Base-by-base conservation (phyloP, 1,139 yeast genomes). In the Diutina pseudorugosa region DNA sequence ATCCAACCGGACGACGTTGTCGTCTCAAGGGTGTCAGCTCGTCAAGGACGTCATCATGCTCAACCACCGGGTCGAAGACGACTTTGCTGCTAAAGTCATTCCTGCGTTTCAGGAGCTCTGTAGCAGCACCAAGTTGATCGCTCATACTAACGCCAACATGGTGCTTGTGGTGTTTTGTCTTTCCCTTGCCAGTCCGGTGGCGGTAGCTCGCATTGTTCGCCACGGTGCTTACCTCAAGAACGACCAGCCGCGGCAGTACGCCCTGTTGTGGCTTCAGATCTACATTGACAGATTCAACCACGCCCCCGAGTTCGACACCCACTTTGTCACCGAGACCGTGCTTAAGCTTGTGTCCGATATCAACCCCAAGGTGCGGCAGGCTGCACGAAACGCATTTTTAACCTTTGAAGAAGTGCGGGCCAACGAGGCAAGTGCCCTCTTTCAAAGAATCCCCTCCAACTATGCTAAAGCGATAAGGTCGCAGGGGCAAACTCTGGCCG, bases 1-100 rank as follows among this genome's bases (percentile, higher is more conserved):
- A 5, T 89, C 98, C 0, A 71, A 93, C 53, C 74, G 99, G 61
- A 93, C 99, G 0, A 86, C 96, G 0, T 71, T 93, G 21, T 82
- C 93, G 1, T 71, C 82, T 2, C 79, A 85, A 60, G 87, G 91
- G 0, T 85, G 95, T 61, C 88, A 83, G 55, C 65, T 90, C 30
- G 72, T 88, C n/a, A 88, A 87, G 61, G 98, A 91, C 58, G 62
- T 81, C 40, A 81, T 84, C 0, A 71, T 78, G 12, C 63, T 75
- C 6, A 61, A 84, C 27, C 73, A 77, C 0, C 60, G 69, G 2
- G 63, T 68, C 16, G 67, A 87, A 53, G 96, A 90, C 56, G 61
- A 73, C 3, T 65, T 85, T n/a, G 70, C 81, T 14, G 97, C 91
- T 52, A 67, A 71, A 2, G 71, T 85, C 42, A 68, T 85, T 25